Percentiles rank a stretch among this genome's conserved stretches.
phyloP scores from a whole-genome alignment of 176 grass and related monocot species.

The Carex littledalei region DNA sequence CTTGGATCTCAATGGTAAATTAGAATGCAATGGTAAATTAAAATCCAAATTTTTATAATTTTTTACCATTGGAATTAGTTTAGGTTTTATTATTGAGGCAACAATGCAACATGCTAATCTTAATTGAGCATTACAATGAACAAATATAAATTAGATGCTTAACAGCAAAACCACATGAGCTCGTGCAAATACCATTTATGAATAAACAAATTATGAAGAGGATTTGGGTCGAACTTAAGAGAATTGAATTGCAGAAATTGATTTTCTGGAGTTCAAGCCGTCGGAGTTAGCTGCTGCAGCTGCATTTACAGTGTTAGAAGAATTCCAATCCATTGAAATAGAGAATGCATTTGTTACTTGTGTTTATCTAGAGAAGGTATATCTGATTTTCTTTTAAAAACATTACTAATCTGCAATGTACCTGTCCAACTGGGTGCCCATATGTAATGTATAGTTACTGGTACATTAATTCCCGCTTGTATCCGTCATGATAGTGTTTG shows the following conservation, averaged over 20 bases:
- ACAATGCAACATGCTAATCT: background rate
- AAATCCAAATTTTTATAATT: too few relatives aligned
- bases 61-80: background rate
- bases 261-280: constrained; percentile 78
- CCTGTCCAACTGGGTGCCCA: background rate
- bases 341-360: constrained; percentile 51
- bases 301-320: constrained; percentile 45
- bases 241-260: constrained; percentile 49
- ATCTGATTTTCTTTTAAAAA: background rate
- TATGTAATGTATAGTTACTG: background rate
- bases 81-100: background rate
- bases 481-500: background rate
- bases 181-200: background rate
- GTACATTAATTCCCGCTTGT: background rate
- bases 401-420: background rate
- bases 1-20: too few relatives aligned
- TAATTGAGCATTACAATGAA: background rate
- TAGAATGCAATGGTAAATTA: too few relatives aligned
- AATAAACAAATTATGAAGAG: background rate
- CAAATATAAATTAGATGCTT: background rate
- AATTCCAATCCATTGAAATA: constrained; percentile 43
- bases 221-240: constrained; percentile 5
- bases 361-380: constrained; percentile 67
- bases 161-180: background rate
- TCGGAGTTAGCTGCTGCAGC: constrained; percentile 83